Base-by-base conservation (phyloP, 495 filamentous ascomycete genomes). In the Talaromyces thailandensis region DNA sequence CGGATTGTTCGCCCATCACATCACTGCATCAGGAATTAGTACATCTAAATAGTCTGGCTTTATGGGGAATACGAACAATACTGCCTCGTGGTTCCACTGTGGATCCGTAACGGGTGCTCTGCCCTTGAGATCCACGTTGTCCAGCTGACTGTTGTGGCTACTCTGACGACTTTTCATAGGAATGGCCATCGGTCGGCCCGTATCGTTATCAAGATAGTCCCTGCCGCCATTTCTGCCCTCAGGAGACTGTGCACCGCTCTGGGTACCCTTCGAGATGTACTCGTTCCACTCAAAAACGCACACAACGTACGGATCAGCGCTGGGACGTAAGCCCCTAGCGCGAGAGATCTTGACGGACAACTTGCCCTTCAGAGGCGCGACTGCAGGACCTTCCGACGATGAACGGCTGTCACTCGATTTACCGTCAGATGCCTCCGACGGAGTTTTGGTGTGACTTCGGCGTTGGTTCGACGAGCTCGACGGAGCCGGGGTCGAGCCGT, bases 251-350 rank as follows among this genome's bases (percentile, higher is more conserved):
- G 84, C 81, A 29, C 75, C 78, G 62, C 78, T 76, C 61, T 83
- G 84, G 48, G 92, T 90, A 12, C 91, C 91, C 62, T 87, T 89
- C 9, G 94, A 97, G 57, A 98, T 96, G 66, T 93, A 88, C 70
- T 98, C 95, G 67, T 93, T 94, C 73, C 90, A 90, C 70, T 98
- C 94, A 68, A 97, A 98, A 25, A 96, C 93, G 48, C 92, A 96
- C 14, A 98, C 92, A 23, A 96, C 92, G 69, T 98, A 98, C 2
- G 94, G 94, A 68, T 96, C 88, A 43, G 84, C 82, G 69, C 92
- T 91, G 11, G 86, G 89, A 58, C 88, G 82, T 26, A 98, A 74
- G 3, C 90, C 91, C 67, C 90, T 83, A 32, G 88, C 94, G 74
- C 96, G 90, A 60, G 84, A 77, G 31, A 98, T 93, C 64, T 88